Base-by-base conservation (phyloP, 345 rosid species). In the Cardamine occulta region DNA sequence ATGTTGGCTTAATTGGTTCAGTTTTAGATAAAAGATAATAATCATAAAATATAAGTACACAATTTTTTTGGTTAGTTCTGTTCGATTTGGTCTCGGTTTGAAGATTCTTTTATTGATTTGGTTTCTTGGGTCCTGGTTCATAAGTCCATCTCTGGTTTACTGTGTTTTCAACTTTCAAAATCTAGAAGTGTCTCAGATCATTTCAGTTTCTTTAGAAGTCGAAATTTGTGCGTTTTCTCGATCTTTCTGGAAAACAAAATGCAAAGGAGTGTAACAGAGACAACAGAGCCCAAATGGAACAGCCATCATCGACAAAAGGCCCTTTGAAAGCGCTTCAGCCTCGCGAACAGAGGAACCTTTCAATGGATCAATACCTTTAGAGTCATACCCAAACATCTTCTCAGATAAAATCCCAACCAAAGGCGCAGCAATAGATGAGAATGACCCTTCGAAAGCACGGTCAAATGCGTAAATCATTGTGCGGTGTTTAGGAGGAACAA, bases 401-500 rank as follows among this genome's bases (percentile, higher is more conserved):
- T 95, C 97, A 1, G 99, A 88, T 64, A 91, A 88, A 67, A 95
- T 89, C 37, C 99, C 99, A 7, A 95, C 99, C 87, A 95, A 75
- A 0, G 97, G 97, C 6, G 99, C 97, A n/a, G 97, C 97, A 26
- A 95, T 83, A 31, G 99, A 86, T 2, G 99, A 95, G 80, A 95
- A 91, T 0, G 97, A 89, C 23, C 88, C 96, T 82, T 95, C 97
- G 1, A 95, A 84, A 64, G 99, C 97, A 1, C 99, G 88, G 58
- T 95, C 95, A 19, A 91, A 95, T 1, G 97, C 97, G 21, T 95
- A 95, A 59, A 95, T 90, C 99, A 95, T 95, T 0, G 97, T 91
- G 18, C 97, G 85, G 74, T 94, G 96, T 75, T 80, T 90, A n/a
- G 86, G 73, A 9, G 99, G 97, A 10, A 92, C 96, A 0, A 95